phyloP scores from a whole-genome alignment of 805 yeast species.

The Sporopachydermia lactativora region DNA sequence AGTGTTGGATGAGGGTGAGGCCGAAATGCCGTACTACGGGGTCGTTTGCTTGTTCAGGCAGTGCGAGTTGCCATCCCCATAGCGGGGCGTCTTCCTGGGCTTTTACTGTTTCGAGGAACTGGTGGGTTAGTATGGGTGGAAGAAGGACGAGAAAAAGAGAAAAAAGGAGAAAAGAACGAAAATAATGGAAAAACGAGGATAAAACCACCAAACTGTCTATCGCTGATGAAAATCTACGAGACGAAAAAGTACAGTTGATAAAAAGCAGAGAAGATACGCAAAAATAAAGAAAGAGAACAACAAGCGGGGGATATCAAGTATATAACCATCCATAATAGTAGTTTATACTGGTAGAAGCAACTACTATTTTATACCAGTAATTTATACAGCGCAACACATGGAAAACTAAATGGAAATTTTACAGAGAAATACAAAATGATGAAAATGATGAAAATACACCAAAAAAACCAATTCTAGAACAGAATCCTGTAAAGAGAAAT shows the following conservation, averaged over 20 bases:
- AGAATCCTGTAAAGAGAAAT: too few relatives aligned
- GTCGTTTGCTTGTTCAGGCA: conserved; percentile 43
- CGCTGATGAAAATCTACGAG: background rate
- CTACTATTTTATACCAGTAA: too few relatives aligned
- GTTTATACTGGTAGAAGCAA: too few relatives aligned
- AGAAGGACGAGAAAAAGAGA: background rate
- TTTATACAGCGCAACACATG: too few relatives aligned
- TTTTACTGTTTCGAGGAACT: conserved; percentile 65
- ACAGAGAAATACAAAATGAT: too few relatives aligned
- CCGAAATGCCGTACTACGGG: conserved; percentile 85
- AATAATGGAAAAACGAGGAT: background rate
- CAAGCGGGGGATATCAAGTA: background rate
- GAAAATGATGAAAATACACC: too few relatives aligned
- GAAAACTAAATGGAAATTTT: too few relatives aligned
- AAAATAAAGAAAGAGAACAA: background rate
- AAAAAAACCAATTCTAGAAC: too few relatives aligned
- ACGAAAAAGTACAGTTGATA: background rate
- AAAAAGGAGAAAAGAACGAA: too few relatives aligned
- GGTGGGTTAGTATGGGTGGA: too few relatives aligned
- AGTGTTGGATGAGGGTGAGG: conserved; percentile 58
- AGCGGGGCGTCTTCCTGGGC: conserved; percentile 70
- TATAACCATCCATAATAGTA: too few relatives aligned
- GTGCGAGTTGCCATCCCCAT: conserved; percentile 83
- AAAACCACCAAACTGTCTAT: conserved; percentile 4
- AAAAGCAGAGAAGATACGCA: background rate